phyloP scores from a whole-genome alignment of 2,329 filamentous ascomycete genomes.

The Scedosporium apiospermum region DNA sequence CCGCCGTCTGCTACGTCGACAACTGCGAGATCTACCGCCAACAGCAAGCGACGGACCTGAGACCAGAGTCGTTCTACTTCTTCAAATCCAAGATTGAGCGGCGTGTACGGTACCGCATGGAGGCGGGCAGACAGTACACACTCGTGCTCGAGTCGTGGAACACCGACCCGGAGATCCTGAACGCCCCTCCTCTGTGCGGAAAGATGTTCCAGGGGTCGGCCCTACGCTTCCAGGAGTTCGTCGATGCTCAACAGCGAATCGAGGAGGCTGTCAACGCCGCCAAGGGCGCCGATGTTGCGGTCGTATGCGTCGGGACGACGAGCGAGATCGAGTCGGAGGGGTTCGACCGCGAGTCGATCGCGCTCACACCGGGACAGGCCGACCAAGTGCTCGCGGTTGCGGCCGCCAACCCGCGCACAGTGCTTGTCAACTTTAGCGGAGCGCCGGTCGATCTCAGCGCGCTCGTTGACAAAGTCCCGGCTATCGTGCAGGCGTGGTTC shows the following conservation, averaged over 20 bases:
- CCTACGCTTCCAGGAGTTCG: conserved; percentile 19
- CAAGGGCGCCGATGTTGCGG: conserved; percentile 47
- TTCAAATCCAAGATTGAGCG: conserved; percentile 10
- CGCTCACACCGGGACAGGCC: conserved; percentile 56
- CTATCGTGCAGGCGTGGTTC: conserved; percentile 57
- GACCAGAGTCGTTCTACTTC: conserved; percentile 4
- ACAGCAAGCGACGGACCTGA: too few species aligned
- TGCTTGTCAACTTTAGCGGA: conserved; percentile 55
- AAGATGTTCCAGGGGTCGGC: conserved; percentile 18
- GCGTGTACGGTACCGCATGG: conserved; percentile 15
- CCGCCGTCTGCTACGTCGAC: too few species aligned
- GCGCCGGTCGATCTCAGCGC: conserved; percentile 50
- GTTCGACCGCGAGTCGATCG: conserved; percentile 62
- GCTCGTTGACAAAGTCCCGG: conserved; percentile 38
- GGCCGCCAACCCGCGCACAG: conserved; percentile 45
- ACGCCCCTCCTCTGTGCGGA: conserved; percentile 19
- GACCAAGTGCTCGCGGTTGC: conserved; percentile 46
- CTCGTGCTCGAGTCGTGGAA: conserved; percentile 18
- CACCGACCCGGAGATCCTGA: conserved; percentile 17
- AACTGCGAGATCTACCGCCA: neutral
- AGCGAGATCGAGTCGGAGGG: conserved; percentile 36
- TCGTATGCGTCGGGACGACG: conserved; percentile 48
- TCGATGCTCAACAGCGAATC: conserved; percentile 20
- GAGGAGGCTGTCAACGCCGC: conserved; percentile 49
- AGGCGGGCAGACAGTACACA: conserved; percentile 14